Evolutionary conservation across 1,284 basidiomycete genomes (phyloP), one percentile per base, ranked within the genome.

Genomic region (Volvariella volvacea): DNA sequence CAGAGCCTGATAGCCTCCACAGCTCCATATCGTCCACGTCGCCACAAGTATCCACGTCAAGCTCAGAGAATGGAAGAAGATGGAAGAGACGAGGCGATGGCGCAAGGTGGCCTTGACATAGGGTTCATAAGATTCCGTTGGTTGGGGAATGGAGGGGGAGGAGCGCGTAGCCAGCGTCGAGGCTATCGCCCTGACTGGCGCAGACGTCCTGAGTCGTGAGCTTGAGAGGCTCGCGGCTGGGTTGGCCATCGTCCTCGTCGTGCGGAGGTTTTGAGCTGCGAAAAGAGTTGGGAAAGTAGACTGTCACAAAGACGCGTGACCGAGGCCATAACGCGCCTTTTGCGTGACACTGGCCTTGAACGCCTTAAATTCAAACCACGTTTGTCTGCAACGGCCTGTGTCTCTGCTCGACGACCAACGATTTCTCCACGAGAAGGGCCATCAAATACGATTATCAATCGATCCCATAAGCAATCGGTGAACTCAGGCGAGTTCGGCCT

Each of bases 101-200:
- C 67, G 71, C 44, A 85, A 66, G 8, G 78, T 64, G 4, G 66
- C 58, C 53, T 78, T 82, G 3, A 77, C 71, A 22, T 76, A 68
- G 9, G 81, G 80, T 49, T 83, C 78, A 52, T 76, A 85, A 1
- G 65, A 60, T 51, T 75, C 68, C 4, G 68, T 56, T 3, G 78
- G 58, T 2, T 73, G 62, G 3, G 76, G 74, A 9, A 80, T 60
- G 7, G 65, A 59, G 0, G 71, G 70, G 3, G 74, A 62, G 0
- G 73, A 59, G 39, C 73, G 70, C 7, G 68, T 62, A 0, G 68
- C 58, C 14, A 80, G 61, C 3, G 63, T 61, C 1, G 63, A 60
- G 25, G 63, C 54, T 32, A 65, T 64, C 17, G 64, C 63, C 43
- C 59, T 56, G 25, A 58, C 49, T 33, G 61, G 62, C 14, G 60